Conservation (phyloP, 768 basidiomycete species). For the Jaapia argillacea region DNA sequence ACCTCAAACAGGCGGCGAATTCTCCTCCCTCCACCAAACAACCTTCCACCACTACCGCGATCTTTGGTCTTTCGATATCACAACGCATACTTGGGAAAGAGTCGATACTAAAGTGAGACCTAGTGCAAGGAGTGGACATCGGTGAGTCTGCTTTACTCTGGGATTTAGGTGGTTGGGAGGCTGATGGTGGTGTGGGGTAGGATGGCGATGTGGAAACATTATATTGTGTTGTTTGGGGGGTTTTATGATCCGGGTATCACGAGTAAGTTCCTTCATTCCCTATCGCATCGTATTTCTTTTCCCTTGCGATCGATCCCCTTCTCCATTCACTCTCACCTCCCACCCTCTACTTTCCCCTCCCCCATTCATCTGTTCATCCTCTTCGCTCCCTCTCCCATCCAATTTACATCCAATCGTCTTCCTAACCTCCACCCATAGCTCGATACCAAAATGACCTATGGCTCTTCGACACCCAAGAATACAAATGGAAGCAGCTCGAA, state of each 20-base stretch:
- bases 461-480: constrained; percentile 80
- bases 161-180: background rate
- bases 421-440: constrained; percentile 29
- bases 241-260: constrained; percentile 83
- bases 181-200: no score
- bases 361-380: no score
- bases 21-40: constrained; percentile 73
- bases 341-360: no score
- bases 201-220: constrained; percentile 88
- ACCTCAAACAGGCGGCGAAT: constrained; percentile 59
- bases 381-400: background rate
- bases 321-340: no score
- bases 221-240: constrained; percentile 80
- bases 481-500: constrained; percentile 75
- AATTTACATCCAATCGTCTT: background rate
- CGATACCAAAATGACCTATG: constrained; percentile 79
- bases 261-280: constrained; percentile 35
- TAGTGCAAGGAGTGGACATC: constrained; percentile 73
- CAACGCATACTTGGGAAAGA: constrained; percentile 74
- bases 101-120: constrained; percentile 81
- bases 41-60: constrained; percentile 85
- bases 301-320: no score
- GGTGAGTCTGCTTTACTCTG: constrained; percentile 46
- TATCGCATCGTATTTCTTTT: no score
- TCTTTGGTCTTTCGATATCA: constrained; percentile 81